Evolutionary conservation across 305 asterid genomes (phyloP).

Genomic region (Ilex paraguariensis): DNA sequence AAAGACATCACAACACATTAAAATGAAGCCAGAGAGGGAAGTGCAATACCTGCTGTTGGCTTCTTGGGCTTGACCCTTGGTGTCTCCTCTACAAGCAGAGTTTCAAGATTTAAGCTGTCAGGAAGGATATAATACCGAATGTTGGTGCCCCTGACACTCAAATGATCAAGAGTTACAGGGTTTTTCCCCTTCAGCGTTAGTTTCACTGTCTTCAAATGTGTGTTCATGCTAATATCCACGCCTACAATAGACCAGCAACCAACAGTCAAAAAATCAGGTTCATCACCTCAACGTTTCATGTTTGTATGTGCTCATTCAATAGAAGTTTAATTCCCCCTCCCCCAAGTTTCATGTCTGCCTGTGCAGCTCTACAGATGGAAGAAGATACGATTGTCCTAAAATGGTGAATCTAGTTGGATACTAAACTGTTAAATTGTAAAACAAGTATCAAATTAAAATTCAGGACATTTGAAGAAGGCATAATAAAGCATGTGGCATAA

Average conservation of each 20-base stretch:
- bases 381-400: too few relatives aligned
- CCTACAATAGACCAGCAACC: neutral
- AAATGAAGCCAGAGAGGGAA: neutral
- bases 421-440: too few relatives aligned
- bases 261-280: neutral
- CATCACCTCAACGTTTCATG: neutral
- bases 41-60: conserved; percentile 1
- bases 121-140: conserved; percentile 5
- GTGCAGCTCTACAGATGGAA: too few relatives aligned
- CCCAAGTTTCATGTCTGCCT: too few relatives aligned
- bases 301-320: too few relatives aligned
- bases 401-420: too few relatives aligned
- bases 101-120: conserved; percentile 2
- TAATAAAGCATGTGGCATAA: too few relatives aligned
- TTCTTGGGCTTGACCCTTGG: conserved; percentile 1
- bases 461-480: too few relatives aligned
- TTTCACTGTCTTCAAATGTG: conserved; percentile 3
- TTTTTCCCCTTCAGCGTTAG: neutral
- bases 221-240: conserved; percentile 1
- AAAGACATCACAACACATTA: neutral
- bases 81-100: conserved; percentile 2
- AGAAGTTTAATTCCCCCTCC: too few relatives aligned
- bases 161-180: conserved; percentile 1
- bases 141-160: conserved; percentile 4
- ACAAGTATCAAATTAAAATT: too few relatives aligned